Percentiles rank a stretch among this genome's conserved stretches.
These are phyloP conservation scores for Pyricularia pennisetigena DNA, from an alignment of 2,329 filamentous ascomycete genomes.

Conservation along the genomic window DNA sequence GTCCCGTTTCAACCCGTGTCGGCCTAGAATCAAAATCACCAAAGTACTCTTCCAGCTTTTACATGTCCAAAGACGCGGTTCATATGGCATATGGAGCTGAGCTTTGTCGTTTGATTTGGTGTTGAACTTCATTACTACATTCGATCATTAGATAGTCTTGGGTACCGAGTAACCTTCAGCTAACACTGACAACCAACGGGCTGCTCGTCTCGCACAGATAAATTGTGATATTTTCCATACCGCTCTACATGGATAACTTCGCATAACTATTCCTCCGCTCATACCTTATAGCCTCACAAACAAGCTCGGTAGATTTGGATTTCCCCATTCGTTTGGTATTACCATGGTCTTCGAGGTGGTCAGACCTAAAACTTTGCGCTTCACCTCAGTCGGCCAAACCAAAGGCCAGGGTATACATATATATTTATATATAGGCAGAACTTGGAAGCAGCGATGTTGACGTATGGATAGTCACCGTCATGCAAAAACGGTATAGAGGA, in stretches of 20 bases:
- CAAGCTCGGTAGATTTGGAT: not conserved
- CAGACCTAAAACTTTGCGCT: not conserved
- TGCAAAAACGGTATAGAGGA: not conserved
- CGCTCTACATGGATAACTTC: not conserved
- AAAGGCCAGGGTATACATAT: not conserved
- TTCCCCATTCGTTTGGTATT: not conserved
- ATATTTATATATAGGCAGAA: not conserved
- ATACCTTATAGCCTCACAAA: not conserved
- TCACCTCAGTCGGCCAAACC: not conserved
- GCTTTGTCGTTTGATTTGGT: not conserved
- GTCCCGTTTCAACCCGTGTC: not conserved
- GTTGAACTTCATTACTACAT: not conserved
- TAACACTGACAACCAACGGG: not conserved
- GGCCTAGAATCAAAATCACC: not conserved
- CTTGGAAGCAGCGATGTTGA: not conserved
- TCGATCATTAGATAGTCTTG: not conserved
- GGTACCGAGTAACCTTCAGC: not conserved
- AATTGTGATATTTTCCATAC: not conserved
- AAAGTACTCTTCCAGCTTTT: not conserved
- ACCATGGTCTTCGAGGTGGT: not conserved
- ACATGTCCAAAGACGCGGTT: not conserved
- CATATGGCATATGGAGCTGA: not conserved
- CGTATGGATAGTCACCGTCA: not conserved
- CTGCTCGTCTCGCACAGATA: not conserved
- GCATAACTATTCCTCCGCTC: not conserved